Evolutionary conservation across 768 basidiomycete genomes (phyloP).

Genomic region (Leucocoprinus sp.): DNA sequence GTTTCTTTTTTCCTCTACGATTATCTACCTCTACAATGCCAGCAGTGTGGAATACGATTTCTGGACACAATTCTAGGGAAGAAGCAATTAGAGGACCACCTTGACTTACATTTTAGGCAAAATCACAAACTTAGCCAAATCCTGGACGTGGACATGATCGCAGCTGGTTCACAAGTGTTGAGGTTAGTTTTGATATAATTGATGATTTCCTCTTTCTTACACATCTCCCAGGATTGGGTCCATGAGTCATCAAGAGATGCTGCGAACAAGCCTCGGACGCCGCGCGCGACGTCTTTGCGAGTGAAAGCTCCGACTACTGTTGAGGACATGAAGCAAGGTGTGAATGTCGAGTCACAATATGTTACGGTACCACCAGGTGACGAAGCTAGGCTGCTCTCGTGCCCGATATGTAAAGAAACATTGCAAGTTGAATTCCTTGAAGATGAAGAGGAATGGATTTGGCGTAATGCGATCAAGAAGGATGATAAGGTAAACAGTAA

Average conservation of each 20-base stretch:
- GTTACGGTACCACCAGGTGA: constrained; percentile 88
- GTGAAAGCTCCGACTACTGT: constrained; percentile 53
- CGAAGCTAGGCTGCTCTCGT: constrained; percentile 75
- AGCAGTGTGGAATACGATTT: constrained; percentile 89
- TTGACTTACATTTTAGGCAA: constrained; percentile 95
- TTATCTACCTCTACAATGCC: constrained; percentile 76
- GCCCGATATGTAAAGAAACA: constrained; percentile 94
- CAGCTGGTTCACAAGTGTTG: constrained; percentile 79
- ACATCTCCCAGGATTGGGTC: constrained; percentile 71
- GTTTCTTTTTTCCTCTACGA: constrained; percentile 65
- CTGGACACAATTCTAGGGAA: constrained; percentile 64
- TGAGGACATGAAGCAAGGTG: constrained; percentile 65
- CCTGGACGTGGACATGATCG: constrained; percentile 81
- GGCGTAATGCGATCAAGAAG: constrained; percentile 82
- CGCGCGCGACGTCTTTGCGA: constrained; percentile 40
- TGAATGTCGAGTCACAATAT: constrained; percentile 65
- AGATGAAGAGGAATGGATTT: constrained; percentile 98
- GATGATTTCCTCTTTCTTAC: constrained; percentile 11
- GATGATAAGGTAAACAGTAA: constrained; percentile 59
- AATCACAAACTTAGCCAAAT: constrained; percentile 78
- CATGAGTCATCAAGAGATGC: constrained; percentile 43
- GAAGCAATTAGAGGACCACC: constrained; percentile 74
- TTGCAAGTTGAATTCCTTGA: constrained; percentile 89
- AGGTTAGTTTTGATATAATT: constrained; percentile 43
- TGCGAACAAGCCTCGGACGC: constrained; percentile 52